A percentile compares a stretch with the other conserved stretches of the same genome.
Conservation (phyloP, 83 land plant species). For the Diphasiastrum complanatum region DNA sequence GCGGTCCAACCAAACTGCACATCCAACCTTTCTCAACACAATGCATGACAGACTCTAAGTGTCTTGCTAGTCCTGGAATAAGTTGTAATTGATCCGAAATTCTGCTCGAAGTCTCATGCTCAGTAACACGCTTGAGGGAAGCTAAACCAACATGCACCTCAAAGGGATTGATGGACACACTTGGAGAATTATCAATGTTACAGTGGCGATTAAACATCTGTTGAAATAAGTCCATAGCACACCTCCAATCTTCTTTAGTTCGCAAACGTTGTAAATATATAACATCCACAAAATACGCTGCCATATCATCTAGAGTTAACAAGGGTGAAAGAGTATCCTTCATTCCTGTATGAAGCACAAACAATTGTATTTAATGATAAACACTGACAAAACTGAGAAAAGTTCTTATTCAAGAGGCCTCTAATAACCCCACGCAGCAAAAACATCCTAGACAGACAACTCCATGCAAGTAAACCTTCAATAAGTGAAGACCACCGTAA, state of each 20-base stretch:
- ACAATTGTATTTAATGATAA: background rate
- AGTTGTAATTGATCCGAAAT: slow-evolving; percentile 40
- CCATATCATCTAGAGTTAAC: slow-evolving; percentile 14
- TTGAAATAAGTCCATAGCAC: slow-evolving; percentile 62
- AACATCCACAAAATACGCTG: slow-evolving; percentile 41
- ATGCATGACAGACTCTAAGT: slow-evolving; percentile 63
- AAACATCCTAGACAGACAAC: slow-evolving; percentile 3
- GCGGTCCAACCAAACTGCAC: slow-evolving; percentile 84
- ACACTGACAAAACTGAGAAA: background rate
- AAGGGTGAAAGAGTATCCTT: no score
- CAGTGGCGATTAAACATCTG: slow-evolving; percentile 47
- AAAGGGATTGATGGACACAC: slow-evolving; percentile 37
- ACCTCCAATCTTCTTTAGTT: slow-evolving; percentile 51
- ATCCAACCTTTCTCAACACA: slow-evolving; percentile 75
- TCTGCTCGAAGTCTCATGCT: slow-evolving; percentile 25
- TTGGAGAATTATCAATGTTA: slow-evolving; percentile 50
- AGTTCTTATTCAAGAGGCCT: background rate
- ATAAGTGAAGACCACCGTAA: slow-evolving; percentile 80
- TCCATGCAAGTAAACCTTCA: slow-evolving; percentile 33
- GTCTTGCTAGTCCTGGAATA: slow-evolving; percentile 50
- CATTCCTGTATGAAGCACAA: no score
- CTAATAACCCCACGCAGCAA: background rate
- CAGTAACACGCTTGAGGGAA: slow-evolving; percentile 34
- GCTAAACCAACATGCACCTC: slow-evolving; percentile 50
- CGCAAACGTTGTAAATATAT: slow-evolving; percentile 93